These are phyloP conservation scores for Tirmania nivea DNA, from an alignment of 495 filamentous ascomycete genomes.

Conservation along the genomic window DNA sequence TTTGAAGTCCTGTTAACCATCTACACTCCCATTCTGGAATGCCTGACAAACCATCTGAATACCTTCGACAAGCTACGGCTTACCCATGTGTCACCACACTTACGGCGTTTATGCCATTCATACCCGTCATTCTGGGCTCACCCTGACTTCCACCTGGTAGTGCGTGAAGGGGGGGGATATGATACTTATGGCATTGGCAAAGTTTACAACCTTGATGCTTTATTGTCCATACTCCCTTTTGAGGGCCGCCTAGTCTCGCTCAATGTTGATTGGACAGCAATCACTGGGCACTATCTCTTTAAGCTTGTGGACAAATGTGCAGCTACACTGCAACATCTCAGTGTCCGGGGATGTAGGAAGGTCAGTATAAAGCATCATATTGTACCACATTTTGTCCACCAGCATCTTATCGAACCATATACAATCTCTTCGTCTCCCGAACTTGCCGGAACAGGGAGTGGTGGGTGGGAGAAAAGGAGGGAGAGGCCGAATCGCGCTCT, in stretches of 20 bases:
- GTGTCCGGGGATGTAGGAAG: conserved; percentile 17
- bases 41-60: conserved; percentile 18
- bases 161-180: conserved; percentile 12
- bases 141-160: conserved; percentile 16
- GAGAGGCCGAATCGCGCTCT: conserved; percentile 13
- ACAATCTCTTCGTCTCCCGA: conserved; percentile 6
- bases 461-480: background rate
- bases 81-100: conserved; percentile 13
- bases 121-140: conserved; percentile 19
- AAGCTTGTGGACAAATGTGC: conserved; percentile 17
- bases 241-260: conserved; percentile 17
- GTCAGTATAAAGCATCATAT: conserved; percentile 21
- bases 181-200: conserved; percentile 19
- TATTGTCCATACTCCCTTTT: conserved; percentile 14
- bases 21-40: conserved; percentile 19
- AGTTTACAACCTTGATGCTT: conserved; percentile 17
- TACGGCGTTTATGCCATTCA: conserved; percentile 11
- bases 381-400: conserved; percentile 19
- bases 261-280: conserved; percentile 19
- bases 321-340: conserved; percentile 18
- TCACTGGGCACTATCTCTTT: conserved; percentile 19
- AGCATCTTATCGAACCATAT: conserved; percentile 14
- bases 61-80: conserved; percentile 14
- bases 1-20: conserved; percentile 18
- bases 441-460: background rate